Base-by-base conservation (phyloP, 2,329 filamentous ascomycete species). In the Septoria linicola region DNA sequence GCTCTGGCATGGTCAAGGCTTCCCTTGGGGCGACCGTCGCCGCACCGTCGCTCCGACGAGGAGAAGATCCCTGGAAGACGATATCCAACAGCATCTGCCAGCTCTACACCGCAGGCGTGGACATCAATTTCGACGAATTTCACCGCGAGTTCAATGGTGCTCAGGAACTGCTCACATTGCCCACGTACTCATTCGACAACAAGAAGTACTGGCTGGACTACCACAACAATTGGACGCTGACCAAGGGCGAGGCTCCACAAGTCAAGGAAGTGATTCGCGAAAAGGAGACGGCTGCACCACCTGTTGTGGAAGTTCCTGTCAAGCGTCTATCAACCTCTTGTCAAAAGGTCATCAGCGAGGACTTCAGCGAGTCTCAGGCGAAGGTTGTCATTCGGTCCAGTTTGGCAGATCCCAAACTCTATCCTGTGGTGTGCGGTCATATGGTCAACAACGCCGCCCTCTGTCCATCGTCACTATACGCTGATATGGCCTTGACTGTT, bases 201-300 rank as follows among this genome's bases (percentile, higher is more conserved):
- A 88, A 88, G 74, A 82, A 80, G 59, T 88, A 88, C 69, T 87
- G 84, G 84, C 76, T 87, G 13, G 81, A 82, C 64, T 87, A 87
- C 67, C 75, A 77, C 55, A 84, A 87, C 55, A 83, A 89, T 68
- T 90, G 85, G 82, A 80, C 76, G 25, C 70, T 89, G 31, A 82
- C 78, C 54, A 90, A 90, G 74, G 84, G 76, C 50, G 80, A 86
- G 58, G 77, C 73, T 32, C 73, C 70, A 32, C 58, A 60, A 61
- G 65, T 68, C 48, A 67, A 67, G 49, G 66, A 72, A 41, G 58
- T 65, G 32, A 64, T 72, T 27, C 61, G 71, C 37, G 72, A 72
- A 59, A 67, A 64, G 58, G 54, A 61, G 45, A 61, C 60, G 23
- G 63, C 62, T 42, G 57, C 72, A 16, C 59, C 69, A 7, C 64